Percentiles rank a stretch among this genome's conserved stretches.
Evolutionary conservation across 2,329 filamentous ascomycete species (phyloP).

Genomic region (Claviceps pusilla): DNA sequence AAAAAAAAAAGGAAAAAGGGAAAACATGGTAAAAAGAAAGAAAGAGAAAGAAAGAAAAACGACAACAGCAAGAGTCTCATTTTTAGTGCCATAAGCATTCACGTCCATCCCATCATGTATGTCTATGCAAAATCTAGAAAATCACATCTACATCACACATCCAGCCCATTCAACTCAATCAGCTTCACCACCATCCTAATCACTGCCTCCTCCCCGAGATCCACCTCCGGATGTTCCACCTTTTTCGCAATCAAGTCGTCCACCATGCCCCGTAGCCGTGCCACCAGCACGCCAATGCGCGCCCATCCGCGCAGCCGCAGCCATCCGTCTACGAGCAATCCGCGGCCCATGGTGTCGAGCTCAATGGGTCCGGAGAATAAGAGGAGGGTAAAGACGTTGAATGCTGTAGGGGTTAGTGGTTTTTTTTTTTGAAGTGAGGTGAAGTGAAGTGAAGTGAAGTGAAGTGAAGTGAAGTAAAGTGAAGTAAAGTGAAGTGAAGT

Average conservation of each 20-base stretch:
- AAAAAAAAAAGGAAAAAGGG: too few relatives aligned
- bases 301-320: constrained; percentile 78
- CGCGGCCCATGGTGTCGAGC: constrained; percentile 75
- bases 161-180: constrained; percentile 80
- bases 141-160: constrained; percentile 30
- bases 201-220: constrained; percentile 47
- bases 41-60: too few relatives aligned
- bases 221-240: constrained; percentile 57
- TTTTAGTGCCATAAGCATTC: too few relatives aligned
- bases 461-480: too few relatives aligned
- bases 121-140: too few relatives aligned
- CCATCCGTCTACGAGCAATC: constrained; percentile 86
- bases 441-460: too few relatives aligned
- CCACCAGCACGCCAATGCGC: constrained; percentile 78
- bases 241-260: constrained; percentile 70
- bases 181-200: constrained; percentile 64
- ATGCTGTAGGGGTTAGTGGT: constrained; percentile 34
- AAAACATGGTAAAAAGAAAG: too few relatives aligned
- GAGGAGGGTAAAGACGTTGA: constrained; percentile 77
- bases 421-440: too few relatives aligned
- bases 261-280: constrained; percentile 68
- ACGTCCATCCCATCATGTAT: too few relatives aligned
- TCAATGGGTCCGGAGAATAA: constrained; percentile 76
- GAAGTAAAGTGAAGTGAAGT: too few relatives aligned
- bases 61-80: too few relatives aligned